Evolutionary conservation across 2,329 filamentous ascomycete species (phyloP), one percentile per base, ranked within the genome.

Genomic region (Epicoccum nigrum): DNA sequence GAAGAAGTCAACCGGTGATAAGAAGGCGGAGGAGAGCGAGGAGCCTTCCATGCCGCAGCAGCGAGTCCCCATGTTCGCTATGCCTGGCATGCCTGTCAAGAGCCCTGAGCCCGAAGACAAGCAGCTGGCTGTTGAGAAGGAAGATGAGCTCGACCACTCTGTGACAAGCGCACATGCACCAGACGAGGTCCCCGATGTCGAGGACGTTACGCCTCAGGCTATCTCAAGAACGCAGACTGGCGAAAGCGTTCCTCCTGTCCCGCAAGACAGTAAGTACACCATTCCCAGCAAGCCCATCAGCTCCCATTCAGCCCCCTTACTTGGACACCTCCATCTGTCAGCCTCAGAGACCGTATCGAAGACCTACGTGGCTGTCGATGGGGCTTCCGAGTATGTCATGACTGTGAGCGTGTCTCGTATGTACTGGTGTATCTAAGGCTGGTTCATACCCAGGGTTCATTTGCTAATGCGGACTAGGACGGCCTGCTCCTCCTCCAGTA

Each of bases 31-130:
- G 17, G 75, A 76, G 17, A 62, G 60, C 13, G 69, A 71, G 63
- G 45, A 53, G 39, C 38, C 60, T 54, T 23, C 63, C 8, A 55
- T 56, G 16, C 68, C 67, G 13, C 66, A 68, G 39, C 74, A 75
- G 52, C 72, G 76, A 77, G 82, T 70, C 11, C 80, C 82, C 19
- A 80, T 85, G 69, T 80, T 85, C 68, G 79, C 81, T 4, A 74
- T 96, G 52, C 89, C 90, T 12, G 90, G 90, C 8, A 85, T 96
- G 83, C 81, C 70, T 50, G 73, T 75, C 17, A 67, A 50, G 53
- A 84, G 80, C 50, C 81, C 80, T 7, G 79, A 78, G 53, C 56
- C 74, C 49, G 76, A 77, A 44, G 64, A 75, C 13, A 69, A 65
- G 39, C 58, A 80, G 70, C 59, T 76, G 20, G 59, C 67, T 46